phyloP scores from a whole-genome alignment of 441 rosid genomes.

The Flueggea neowawraea region DNA sequence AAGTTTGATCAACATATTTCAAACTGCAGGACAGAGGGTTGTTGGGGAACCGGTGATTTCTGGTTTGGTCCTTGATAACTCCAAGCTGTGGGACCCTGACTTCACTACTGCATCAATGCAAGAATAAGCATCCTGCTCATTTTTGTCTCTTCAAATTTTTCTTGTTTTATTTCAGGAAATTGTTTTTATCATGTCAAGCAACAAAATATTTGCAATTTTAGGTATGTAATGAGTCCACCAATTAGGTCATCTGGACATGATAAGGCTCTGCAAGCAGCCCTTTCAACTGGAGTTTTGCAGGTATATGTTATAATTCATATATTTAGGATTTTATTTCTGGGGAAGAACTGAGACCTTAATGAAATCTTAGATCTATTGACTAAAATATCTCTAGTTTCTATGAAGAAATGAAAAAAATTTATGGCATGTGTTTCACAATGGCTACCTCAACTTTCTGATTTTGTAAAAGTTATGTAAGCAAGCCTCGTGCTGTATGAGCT shows the following conservation, averaged over 20 bases:
- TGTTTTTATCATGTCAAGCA: slow-evolving; percentile 11
- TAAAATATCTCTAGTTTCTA: neutral
- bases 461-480: no score
- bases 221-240: slow-evolving; percentile 99
- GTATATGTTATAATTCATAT: slow-evolving; percentile 29
- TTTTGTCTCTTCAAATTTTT: neutral
- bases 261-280: slow-evolving; percentile 89
- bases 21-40: slow-evolving; percentile 80
- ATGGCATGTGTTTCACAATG: no score
- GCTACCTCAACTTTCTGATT: no score
- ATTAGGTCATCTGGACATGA: slow-evolving; percentile 81
- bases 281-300: slow-evolving; percentile 86
- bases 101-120: slow-evolving; percentile 80
- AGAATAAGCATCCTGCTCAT: slow-evolving; percentile 14
- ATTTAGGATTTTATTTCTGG: neutral
- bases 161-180: neutral
- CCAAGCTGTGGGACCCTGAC: slow-evolving; percentile 86
- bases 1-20: slow-evolving; percentile 2
- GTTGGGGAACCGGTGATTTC: slow-evolving; percentile 95
- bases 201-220: slow-evolving; percentile 26
- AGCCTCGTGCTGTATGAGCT: no score
- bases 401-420: no score
- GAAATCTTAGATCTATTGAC: neutral
- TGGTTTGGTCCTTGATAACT: slow-evolving; percentile 84
- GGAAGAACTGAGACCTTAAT: neutral